phyloP scores from a whole-genome alignment of 306 rosid genomes.

The Clitoria ternatea region DNA sequence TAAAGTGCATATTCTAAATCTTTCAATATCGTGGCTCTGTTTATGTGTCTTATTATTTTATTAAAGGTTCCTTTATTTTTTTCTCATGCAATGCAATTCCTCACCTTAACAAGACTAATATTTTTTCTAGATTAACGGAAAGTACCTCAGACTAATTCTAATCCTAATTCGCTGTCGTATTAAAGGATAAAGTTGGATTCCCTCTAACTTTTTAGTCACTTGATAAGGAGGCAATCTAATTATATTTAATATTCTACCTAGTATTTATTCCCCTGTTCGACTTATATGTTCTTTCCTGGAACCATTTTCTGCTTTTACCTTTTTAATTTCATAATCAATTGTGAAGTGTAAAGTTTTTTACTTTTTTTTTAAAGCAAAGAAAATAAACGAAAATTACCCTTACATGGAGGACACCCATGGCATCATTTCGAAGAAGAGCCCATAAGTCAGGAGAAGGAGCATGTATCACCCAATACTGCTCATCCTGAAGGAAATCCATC shows the following conservation, averaged over 20 bases:
- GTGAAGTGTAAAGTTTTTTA: too few species aligned
- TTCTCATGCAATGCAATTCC: constrained; percentile 39
- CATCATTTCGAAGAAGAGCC: too few species aligned
- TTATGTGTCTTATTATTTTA: neutral
- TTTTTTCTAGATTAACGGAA: constrained; percentile 31
- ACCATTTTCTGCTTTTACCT: neutral
- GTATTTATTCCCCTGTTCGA: neutral
- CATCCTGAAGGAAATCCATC: too few species aligned
- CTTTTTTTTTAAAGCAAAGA: too few species aligned
- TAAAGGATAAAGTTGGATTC: constrained; percentile 28
- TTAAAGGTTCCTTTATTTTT: constrained; percentile 33
- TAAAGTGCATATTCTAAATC: constrained; percentile 37
- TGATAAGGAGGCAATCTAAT: neutral
- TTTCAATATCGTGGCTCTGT: neutral
- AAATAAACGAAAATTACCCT: too few species aligned
- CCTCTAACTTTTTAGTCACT: neutral
- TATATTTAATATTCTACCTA: neutral
- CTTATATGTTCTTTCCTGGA: neutral
- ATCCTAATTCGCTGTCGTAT: neutral
- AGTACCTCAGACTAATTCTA: constrained; percentile 32
- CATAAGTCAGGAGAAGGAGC: too few species aligned
- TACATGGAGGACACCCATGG: too few species aligned
- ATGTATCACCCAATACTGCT: too few species aligned
- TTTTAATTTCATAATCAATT: too few species aligned
- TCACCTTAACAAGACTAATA: neutral